Evolutionary conservation across 495 filamentous ascomycete genomes (phyloP), one percentile per base, ranked within the genome.

Genomic region (Hypoxylon cercidicola): DNA sequence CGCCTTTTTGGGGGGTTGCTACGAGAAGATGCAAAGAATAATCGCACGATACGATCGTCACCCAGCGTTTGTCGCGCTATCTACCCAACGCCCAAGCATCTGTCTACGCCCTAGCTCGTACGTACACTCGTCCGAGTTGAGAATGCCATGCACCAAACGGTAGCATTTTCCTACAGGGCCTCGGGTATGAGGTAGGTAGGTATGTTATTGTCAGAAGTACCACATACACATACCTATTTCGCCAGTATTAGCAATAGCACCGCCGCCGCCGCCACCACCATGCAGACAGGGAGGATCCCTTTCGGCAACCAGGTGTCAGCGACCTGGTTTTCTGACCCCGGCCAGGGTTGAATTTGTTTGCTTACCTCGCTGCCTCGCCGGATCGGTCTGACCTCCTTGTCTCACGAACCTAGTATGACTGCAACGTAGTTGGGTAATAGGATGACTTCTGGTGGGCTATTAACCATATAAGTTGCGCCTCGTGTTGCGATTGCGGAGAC

Each of bases 341-440:
- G 47, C 49, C 48, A 32, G 44, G 34, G 30, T 51, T n/a, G 2
- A n/a, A 35, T 34, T 13, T 51, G 55, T 54, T 55, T 51, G 47
- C 53, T 51, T 30, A 55, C 44, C 48, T n/a, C n/a, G n/a, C n/a
- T 35, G 12, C n/a, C 48, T 56, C 34, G 32, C 18, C 32, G 48
- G 48, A 15, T 60, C 23, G 50, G 62, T 50, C 49, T 61, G 40
- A 40, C 21, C 28, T 47, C 32, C 18, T 44, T 44, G 49, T 63
- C 65, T 68, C 58, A 63, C 60, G 49, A 63, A 37, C 55, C 60
- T 52, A 35, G 39, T 59, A 62, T 55, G 40, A 37, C 51, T 68
- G 60, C 55, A 56, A 68, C 65, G 55, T 60, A 56, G 28, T 68
- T 60, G 55, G 48, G 65, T 63, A 59, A 68, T 60, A 63, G 23